Percentiles rank a stretch among this genome's conserved stretches.
Conservation (phyloP, 176 grass and related monocot genomes). For the Canna indica region DNA sequence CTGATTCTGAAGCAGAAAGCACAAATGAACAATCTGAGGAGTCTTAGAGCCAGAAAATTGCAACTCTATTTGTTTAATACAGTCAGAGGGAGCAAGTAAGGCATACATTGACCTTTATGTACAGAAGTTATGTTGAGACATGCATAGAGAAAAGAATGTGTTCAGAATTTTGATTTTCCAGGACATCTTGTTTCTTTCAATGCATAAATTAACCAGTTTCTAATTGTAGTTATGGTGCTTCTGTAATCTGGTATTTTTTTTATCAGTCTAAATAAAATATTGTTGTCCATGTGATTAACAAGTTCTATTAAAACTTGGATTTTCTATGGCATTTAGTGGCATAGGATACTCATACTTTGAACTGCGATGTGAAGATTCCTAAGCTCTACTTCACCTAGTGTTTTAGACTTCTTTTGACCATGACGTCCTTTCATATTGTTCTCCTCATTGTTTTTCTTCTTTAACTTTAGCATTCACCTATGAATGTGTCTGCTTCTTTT, state of each 20-base stretch:
- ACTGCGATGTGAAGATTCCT: not conserved
- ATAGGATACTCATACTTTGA: not conserved
- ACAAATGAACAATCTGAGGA: slow-evolving; percentile 26
- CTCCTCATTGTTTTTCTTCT: not conserved
- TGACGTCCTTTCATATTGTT: not conserved
- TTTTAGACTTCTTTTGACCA: not conserved
- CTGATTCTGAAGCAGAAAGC: slow-evolving; percentile 3
- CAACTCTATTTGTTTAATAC: not conserved
- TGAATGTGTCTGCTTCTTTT: no score
- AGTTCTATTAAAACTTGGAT: not conserved
- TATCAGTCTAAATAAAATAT: not conserved
- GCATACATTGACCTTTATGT: not conserved
- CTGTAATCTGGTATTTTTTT: not conserved
- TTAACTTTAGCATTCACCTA: not conserved
- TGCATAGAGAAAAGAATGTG: not conserved
- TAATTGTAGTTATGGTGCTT: not conserved
- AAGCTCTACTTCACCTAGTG: not conserved
- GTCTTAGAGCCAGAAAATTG: slow-evolving; percentile 15
- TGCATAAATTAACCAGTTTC: no score
- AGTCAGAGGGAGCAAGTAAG: not conserved
- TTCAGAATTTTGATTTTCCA: not conserved
- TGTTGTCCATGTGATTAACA: not conserved
- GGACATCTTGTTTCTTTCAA: not conserved
- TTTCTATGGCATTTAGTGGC: not conserved
- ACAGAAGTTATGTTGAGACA: not conserved